Conservation (phyloP, 441 rosid species). For the Brassica hybrid region DNA sequence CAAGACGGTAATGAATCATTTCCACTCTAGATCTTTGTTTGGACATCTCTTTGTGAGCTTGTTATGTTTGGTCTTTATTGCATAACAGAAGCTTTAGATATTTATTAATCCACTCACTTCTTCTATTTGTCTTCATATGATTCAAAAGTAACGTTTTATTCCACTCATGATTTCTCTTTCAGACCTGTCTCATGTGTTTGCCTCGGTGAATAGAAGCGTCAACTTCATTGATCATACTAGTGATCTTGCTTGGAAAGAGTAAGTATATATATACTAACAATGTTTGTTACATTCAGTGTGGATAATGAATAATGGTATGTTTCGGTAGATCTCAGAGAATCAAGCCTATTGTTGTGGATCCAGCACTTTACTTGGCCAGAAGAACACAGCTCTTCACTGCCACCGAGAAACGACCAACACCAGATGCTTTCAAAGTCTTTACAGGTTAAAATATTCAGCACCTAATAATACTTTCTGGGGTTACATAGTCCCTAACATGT, state of each 20-base stretch:
- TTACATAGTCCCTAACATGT: no score
- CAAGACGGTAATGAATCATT: background rate
- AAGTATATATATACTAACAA: background rate
- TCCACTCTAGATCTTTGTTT: background rate
- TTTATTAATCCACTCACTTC: background rate
- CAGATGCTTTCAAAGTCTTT: conserved; percentile 3
- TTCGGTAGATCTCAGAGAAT: background rate
- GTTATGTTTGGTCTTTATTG: background rate
- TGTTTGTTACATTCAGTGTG: no score
- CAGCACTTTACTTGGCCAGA: background rate
- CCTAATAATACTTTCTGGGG: no score
- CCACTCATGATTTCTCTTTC: background rate
- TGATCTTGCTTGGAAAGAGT: conserved; percentile 7
- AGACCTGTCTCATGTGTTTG: conserved; percentile 7
- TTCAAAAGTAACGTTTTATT: background rate
- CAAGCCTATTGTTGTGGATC: conserved; percentile 4
- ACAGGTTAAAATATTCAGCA: background rate
- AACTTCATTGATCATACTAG: background rate
- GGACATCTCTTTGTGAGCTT: background rate
- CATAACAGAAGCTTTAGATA: background rate
- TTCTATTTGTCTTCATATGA: background rate
- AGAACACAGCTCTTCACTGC: conserved; percentile 6
- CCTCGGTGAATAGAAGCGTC: background rate
- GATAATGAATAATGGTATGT: no score
- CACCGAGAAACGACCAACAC: conserved; percentile 1